Conservation (phyloP, 1,139 yeast species). For the Kluyveromyces marxianus region DNA sequence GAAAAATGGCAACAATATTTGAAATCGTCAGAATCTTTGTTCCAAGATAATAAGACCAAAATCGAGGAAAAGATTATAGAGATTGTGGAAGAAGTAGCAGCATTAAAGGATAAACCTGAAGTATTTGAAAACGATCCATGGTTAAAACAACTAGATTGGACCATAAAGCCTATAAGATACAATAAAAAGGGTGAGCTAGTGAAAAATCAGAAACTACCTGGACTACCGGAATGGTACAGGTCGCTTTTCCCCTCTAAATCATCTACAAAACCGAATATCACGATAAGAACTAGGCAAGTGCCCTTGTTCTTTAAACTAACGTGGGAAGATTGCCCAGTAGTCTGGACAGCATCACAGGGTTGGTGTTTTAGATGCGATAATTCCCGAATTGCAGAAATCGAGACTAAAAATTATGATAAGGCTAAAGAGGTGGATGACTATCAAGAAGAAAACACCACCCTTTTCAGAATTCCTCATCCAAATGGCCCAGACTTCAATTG, state of each 20-base stretch:
- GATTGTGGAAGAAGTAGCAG: constrained; percentile 56
- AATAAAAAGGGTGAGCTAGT: constrained; percentile 69
- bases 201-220: constrained; percentile 79
- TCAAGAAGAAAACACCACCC: constrained; percentile 22
- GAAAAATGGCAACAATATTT: constrained; percentile 66
- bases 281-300: constrained; percentile 67
- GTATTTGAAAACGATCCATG: constrained; percentile 58
- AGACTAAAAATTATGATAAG: constrained; percentile 45
- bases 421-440: constrained; percentile 35
- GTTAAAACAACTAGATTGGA: constrained; percentile 89
- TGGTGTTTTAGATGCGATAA: constrained; percentile 74
- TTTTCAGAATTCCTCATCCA: constrained; percentile 82
- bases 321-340: constrained; percentile 80
- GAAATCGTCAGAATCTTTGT: constrained; percentile 57
- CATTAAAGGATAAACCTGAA: constrained; percentile 33
- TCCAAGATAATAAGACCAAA: constrained; percentile 47
- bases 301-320: constrained; percentile 68
- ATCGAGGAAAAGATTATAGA: constrained; percentile 53
- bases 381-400: constrained; percentile 35
- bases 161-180: constrained; percentile 47
- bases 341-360: constrained; percentile 74
- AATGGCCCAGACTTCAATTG: constrained; percentile 74
- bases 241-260: constrained; percentile 50
- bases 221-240: constrained; percentile 92
- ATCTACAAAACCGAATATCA: constrained; percentile 43